Evolutionary conservation across 371 early-diverging fungal species (phyloP).

Genomic region (Aphelidium insulamus): DNA sequence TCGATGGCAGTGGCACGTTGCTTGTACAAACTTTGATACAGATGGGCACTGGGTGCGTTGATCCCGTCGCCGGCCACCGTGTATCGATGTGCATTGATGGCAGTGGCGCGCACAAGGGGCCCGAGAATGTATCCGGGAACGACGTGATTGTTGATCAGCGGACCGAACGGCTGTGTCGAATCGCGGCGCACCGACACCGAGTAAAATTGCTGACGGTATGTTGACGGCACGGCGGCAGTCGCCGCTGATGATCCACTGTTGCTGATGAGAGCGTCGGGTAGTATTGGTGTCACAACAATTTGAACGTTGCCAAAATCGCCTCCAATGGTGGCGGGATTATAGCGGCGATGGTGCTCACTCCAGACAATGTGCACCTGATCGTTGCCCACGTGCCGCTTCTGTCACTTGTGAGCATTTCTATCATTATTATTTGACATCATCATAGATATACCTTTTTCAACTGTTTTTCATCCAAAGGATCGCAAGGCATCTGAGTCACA

Average conservation of each 20-base stretch:
- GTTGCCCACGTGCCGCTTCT: slow-evolving; percentile 94
- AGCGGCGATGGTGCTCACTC: slow-evolving; percentile 74
- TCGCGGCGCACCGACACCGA: no score
- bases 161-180: slow-evolving; percentile 56
- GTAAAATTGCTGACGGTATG: no score
- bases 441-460: slow-evolving; percentile 47
- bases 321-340: slow-evolving; percentile 64
- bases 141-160: slow-evolving; percentile 55
- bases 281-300: slow-evolving; percentile 64
- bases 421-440: neutral
- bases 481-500: slow-evolving; percentile 68
- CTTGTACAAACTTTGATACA: slow-evolving; percentile 4
- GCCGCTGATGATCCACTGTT: no score
- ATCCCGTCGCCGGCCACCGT: slow-evolving; percentile 1
- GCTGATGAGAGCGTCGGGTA: slow-evolving; percentile 24
- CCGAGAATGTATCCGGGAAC: slow-evolving; percentile 50
- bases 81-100: slow-evolving; percentile 28
- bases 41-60: slow-evolving; percentile 5
- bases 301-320: slow-evolving; percentile 93
- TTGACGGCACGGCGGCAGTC: no score
- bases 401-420: neutral
- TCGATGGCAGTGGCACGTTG: slow-evolving; percentile 8
- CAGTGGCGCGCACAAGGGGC: slow-evolving; percentile 57
- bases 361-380: slow-evolving; percentile 92
- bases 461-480: slow-evolving; percentile 48